phyloP scores from a whole-genome alignment of 2,329 filamentous ascomycete species.

The Didymella lethalis region DNA sequence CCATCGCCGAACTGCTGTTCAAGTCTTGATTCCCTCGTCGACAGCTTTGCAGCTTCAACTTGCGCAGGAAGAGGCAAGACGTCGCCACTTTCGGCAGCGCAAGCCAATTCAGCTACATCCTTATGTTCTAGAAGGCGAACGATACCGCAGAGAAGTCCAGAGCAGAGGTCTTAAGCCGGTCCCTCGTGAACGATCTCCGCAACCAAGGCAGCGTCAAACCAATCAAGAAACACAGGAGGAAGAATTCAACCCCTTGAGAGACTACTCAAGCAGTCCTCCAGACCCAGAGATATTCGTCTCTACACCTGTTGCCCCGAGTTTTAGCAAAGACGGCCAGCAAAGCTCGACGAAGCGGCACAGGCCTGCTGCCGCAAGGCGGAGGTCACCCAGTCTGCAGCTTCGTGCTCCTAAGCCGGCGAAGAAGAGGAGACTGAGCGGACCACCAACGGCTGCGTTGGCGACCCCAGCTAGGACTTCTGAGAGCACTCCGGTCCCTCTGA shows the following conservation, averaged over 20 bases:
- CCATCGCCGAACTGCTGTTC: slow-evolving; percentile 37
- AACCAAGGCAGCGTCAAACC: slow-evolving; percentile 25
- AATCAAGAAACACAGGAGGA: slow-evolving; percentile 44
- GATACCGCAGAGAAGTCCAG: slow-evolving; percentile 54
- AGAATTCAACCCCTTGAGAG: slow-evolving; percentile 40
- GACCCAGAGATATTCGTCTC: slow-evolving; percentile 38
- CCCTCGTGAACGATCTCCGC: slow-evolving; percentile 41
- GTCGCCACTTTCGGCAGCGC: slow-evolving; percentile 54
- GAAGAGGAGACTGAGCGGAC: slow-evolving; percentile 31
- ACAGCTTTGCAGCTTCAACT: slow-evolving; percentile 27
- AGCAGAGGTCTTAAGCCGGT: slow-evolving; percentile 56
- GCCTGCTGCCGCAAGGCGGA: slow-evolving; percentile 17
- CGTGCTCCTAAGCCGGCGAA: slow-evolving; percentile 29
- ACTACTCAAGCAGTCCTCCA: slow-evolving; percentile 32
- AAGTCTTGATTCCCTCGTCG: slow-evolving; percentile 43
- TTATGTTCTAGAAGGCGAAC: slow-evolving; percentile 55
- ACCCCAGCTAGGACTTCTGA: slow-evolving; percentile 24
- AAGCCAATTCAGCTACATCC: slow-evolving; percentile 60
- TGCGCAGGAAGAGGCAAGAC: slow-evolving; percentile 28
- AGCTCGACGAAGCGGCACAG: slow-evolving; percentile 12
- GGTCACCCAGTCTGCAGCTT: slow-evolving; percentile 24
- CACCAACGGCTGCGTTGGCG: slow-evolving; percentile 22
- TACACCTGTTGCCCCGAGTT: slow-evolving; percentile 27
- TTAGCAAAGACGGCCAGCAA: slow-evolving; percentile 13
- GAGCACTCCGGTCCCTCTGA: slow-evolving; percentile 20